Percentiles rank a stretch among this genome's conserved stretches.
These are phyloP conservation scores for Bipolaris zeicola DNA, from an alignment of 2,329 filamentous ascomycete species.

Conservation along the genomic window DNA sequence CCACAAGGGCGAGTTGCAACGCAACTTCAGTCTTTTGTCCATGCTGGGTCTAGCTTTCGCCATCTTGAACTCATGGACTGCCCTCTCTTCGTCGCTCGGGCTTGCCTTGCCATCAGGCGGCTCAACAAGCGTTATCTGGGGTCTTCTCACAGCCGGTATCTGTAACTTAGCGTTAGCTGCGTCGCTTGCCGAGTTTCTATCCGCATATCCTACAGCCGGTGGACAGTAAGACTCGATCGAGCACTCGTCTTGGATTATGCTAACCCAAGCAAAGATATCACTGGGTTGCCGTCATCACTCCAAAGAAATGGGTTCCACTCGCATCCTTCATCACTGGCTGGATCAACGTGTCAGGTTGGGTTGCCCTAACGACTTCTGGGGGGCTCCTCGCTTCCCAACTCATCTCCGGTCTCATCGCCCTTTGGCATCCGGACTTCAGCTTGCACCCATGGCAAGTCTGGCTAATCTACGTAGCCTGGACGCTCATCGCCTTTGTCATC, in stretches of 20 bases:
- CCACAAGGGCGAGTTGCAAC: constrained; percentile 62
- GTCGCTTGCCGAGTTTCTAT: constrained; percentile 73
- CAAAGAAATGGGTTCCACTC: constrained; percentile 64
- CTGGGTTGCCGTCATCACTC: constrained; percentile 71
- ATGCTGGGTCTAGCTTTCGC: constrained; percentile 68
- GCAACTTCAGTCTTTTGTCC: constrained; percentile 63
- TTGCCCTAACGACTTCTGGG: constrained; percentile 68
- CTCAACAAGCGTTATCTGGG: constrained; percentile 74
- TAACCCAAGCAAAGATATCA: constrained; percentile 61
- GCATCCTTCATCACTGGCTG: constrained; percentile 75
- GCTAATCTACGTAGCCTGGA: constrained; percentile 71
- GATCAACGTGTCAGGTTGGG: constrained; percentile 76
- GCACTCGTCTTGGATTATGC: constrained; percentile 22
- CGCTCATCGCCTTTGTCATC: constrained; percentile 64
- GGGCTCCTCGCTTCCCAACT: constrained; percentile 71
- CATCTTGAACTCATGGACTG: constrained; percentile 68
- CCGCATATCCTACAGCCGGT: constrained; percentile 62
- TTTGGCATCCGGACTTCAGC: constrained; percentile 64
- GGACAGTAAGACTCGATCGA: constrained; percentile 31
- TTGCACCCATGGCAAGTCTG: constrained; percentile 72
- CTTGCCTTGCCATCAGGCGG: constrained; percentile 73
- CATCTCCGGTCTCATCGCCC: constrained; percentile 67
- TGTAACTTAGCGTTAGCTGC: constrained; percentile 73
- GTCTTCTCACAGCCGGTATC: constrained; percentile 59
- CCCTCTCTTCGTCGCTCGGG: constrained; percentile 62